Base-by-base conservation (phyloP, 2,329 filamentous ascomycete species). In the Penicillium sp. region DNA sequence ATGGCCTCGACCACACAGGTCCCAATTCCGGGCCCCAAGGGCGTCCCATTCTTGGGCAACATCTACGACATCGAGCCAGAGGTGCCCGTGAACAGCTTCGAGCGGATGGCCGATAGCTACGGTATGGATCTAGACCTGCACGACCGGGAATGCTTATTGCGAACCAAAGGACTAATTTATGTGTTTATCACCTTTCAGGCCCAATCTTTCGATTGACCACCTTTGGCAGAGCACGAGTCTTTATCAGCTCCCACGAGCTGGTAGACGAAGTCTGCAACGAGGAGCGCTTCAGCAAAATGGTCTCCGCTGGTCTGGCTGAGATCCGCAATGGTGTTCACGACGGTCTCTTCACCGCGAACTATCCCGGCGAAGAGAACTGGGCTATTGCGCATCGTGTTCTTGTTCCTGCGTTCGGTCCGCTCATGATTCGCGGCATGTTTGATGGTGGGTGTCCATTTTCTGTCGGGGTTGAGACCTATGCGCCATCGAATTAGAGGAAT, bases 11-110 rank as follows among this genome's bases (percentile, higher is more conserved):
- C 56, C 27, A 61, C 65, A 11, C 40, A 60, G 36, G 53, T 68
- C 27, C 68, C 68, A n/a, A 87, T 91, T 52, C 87, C 88, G 2
- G 81, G 84, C 46, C 87, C 87, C 27, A 79, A 79, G 53, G 85
- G 84, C 3, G 75, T 88, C 55, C 88, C 87, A 1, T 70, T 91
- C 27, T 60, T 91, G 25, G 88, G 88, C 29, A 88, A 91, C 64
- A 68, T 88, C 31, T 75, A 77, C 53, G 85, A 89, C 61, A 81
- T 92, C 60, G 82, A 87, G 57, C 72, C 79, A 0, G 80, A 82
- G n/a, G 77, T 82, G 23, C 83, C 87, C 0, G 69, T 84, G 2
- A 74, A 79, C 23, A 84, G 85, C 25, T 71, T 89, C 21, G 68
- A 72, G 6, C 77, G 81, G 11, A 75, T 91, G 48, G 83, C 85